phyloP scores from a whole-genome alignment of 108 stramenopile species.

The Nannochloropsis gaditana region DNA sequence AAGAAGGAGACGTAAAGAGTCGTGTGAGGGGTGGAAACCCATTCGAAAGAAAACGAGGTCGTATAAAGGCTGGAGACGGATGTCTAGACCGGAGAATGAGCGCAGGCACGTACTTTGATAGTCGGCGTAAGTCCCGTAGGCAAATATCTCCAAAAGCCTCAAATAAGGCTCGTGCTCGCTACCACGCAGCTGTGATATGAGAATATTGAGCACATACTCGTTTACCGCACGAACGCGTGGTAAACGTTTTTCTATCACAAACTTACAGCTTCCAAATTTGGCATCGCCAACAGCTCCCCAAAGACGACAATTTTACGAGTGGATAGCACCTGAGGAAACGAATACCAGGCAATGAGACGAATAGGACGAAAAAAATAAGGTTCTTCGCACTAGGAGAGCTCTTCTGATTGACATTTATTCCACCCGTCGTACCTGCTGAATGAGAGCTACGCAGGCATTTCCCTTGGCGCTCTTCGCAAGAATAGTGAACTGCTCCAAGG shows the following conservation, averaged over 20 bases:
- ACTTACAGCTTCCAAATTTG: conserved; percentile 55
- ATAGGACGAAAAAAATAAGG: no score
- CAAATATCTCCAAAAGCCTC: conserved; percentile 52
- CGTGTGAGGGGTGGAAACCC: not conserved
- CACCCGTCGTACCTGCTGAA: conserved; percentile 46
- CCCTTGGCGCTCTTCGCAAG: conserved; percentile 54
- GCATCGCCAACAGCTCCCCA: conserved; percentile 55
- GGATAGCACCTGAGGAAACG: conserved; percentile 26
- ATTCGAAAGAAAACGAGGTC: not conserved
- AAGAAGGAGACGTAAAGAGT: not conserved
- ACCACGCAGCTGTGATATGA: conserved; percentile 28
- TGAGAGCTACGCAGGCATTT: conserved; percentile 53
- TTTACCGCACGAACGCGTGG: not conserved
- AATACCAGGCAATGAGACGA: no score
- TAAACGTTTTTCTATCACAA: not conserved
- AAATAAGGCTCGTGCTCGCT: conserved; percentile 51
- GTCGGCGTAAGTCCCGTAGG: conserved; percentile 55
- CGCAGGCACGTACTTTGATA: conserved; percentile 29
- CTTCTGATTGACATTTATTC: not conserved
- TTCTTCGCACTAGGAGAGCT: no score
- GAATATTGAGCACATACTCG: not conserved
- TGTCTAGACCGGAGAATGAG: conserved; percentile 30
- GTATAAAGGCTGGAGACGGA: conserved; percentile 2
- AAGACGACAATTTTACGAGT: conserved; percentile 53
- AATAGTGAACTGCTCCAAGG: conserved; percentile 56